These are phyloP conservation scores for Sclerotinia borealis DNA, from an alignment of 2,329 filamentous ascomycete genomes.

Conservation along the genomic window DNA sequence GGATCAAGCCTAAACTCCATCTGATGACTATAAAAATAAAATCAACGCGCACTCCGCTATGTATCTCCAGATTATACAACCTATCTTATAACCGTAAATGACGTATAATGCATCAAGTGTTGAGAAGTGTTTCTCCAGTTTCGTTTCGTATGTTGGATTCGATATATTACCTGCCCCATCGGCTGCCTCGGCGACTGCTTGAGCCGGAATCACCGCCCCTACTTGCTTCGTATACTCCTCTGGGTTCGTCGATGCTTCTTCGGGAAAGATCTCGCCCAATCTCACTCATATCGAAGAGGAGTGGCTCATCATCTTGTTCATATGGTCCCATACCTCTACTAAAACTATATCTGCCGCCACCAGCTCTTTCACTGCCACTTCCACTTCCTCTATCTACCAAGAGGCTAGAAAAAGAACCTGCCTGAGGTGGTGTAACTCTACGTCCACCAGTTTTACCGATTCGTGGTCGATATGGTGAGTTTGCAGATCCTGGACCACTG, in stretches of 20 bases:
- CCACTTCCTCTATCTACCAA: constrained; percentile 28
- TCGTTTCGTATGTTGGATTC: constrained; percentile 12
- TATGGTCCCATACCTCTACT: constrained; percentile 39
- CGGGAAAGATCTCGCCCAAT: constrained; percentile 52
- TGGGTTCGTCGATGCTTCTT: constrained; percentile 50
- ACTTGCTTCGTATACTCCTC: constrained; percentile 21
- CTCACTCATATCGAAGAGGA: constrained; percentile 70
- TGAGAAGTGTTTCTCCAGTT: constrained; percentile 17
- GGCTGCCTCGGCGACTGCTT: constrained; percentile 29
- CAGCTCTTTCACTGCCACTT: constrained; percentile 34
- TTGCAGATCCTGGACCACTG: constrained; percentile 24
- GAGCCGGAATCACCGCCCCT: constrained; percentile 28
- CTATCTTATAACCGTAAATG: constrained; percentile 23
- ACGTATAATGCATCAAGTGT: constrained; percentile 25
- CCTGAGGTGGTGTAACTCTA: constrained; percentile 30
- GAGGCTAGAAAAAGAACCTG: constrained; percentile 33
- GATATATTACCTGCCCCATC: constrained; percentile 26
- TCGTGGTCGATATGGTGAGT: constrained; percentile 30
- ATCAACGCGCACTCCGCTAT: constrained; percentile 16
- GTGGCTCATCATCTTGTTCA: constrained; percentile 58
- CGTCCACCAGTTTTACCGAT: constrained; percentile 30
- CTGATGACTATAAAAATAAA: constrained; percentile 10
- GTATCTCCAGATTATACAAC: constrained; percentile 13
- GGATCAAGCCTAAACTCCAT: constrained; percentile 13
- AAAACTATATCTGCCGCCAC: constrained; percentile 38